Base-by-base conservation (phyloP, 2,329 filamentous ascomycete species). In the Colletotrichum nymphaeae region DNA sequence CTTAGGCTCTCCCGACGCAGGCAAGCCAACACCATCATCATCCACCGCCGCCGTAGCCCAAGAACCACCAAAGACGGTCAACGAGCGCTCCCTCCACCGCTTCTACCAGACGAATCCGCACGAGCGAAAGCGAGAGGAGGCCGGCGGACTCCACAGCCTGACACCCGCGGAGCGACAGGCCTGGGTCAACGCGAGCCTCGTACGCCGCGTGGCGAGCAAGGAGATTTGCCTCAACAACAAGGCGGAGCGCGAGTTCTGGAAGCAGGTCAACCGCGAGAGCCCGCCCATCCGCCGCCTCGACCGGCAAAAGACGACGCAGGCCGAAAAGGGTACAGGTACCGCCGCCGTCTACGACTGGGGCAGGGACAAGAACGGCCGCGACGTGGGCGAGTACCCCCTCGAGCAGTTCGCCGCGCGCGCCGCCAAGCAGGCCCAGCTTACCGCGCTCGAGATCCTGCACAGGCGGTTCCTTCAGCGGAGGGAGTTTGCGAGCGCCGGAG, bases 201-300 rank as follows among this genome's bases (percentile, higher is more conserved):
- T 89, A 53, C 82, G 82, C 56, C 83, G 83, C 58, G 82, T 84
- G 49, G 82, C 81, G 57, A 79, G 82, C 72, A 81, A 79, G 63
- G 77, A 77, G 12, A 76, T 85, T 4, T 74, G 78, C 56, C 79
- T 83, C 42, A 82, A 80, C 74, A 82, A 84, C 79, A 89, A 89
- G 79, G 80, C 86, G 30, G 86, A 89, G 78, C 86, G 87, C 77
- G 89, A 91, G 76, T 86, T 88, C 78, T 91, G 89, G 89, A 89
- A 88, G 80, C 82, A 84, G 59, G 83, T 89, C 74, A 85, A 85
- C 78, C 89, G 90, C 75, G 84, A 87, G 60, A 84, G 81, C 69
- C 82, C 90, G 16, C 87, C 88, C 5, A 80, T 87, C 63, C 86
- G 88, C 49, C 81, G 82, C 30, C 81, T 87, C 22, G 78, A 80